phyloP scores from a whole-genome alignment of 768 basidiomycete genomes.

The Ephemerocybe angulata region DNA sequence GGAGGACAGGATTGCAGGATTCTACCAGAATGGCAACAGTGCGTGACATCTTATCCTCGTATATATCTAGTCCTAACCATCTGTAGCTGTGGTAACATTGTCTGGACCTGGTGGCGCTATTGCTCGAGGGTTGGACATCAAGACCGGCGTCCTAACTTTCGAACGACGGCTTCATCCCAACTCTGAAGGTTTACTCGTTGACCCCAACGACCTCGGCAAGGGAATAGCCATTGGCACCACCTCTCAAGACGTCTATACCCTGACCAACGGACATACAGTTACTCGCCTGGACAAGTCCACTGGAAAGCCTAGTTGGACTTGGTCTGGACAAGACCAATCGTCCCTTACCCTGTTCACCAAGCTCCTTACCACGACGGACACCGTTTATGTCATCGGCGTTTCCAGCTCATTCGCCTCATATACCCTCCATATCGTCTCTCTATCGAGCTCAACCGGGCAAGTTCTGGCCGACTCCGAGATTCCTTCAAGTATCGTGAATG shows the following conservation, averaged over 20 bases:
- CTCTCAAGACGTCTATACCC: constrained; percentile 40
- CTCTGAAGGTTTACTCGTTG: constrained; percentile 38
- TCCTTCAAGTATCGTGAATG: constrained; percentile 44
- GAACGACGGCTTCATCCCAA: constrained; percentile 61
- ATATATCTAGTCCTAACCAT: not conserved
- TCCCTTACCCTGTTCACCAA: constrained; percentile 63
- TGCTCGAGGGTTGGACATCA: constrained; percentile 62
- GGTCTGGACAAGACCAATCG: constrained; percentile 62
- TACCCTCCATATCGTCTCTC: constrained; percentile 62
- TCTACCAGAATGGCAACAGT: constrained; percentile 59
- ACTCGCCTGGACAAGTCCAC: constrained; percentile 44
- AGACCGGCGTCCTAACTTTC: constrained; percentile 59
- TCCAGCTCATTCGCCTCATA: constrained; percentile 50
- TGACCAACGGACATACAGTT: constrained; percentile 62
- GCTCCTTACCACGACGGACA: constrained; percentile 47
- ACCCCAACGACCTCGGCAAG: constrained; percentile 55
- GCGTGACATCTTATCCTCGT: constrained; percentile 20
- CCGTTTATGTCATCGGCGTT: constrained; percentile 57
- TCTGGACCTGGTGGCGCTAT: constrained; percentile 74
- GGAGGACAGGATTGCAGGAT: constrained; percentile 63
- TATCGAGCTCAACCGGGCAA: constrained; percentile 53
- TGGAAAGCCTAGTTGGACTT: constrained; percentile 64
- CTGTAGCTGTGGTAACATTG: constrained; percentile 61
- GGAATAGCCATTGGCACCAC: constrained; percentile 40
- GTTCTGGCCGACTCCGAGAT: constrained; percentile 47